These are phyloP conservation scores for Hirschioporus abietinus DNA, from an alignment of 768 basidiomycete genomes.

Conservation along the genomic window DNA sequence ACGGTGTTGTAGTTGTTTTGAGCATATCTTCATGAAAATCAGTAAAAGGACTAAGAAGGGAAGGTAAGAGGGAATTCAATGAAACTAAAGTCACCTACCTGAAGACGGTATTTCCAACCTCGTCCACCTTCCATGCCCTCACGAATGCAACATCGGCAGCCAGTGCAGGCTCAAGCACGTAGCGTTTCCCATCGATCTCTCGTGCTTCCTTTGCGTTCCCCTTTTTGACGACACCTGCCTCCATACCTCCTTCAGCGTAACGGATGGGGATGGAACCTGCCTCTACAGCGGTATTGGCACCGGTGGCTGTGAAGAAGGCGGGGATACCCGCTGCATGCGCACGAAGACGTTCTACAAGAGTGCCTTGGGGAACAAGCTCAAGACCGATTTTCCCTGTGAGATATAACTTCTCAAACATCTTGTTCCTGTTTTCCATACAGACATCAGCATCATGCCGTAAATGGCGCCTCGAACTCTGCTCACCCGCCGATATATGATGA, in stretches of 20 bases:
- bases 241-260: conserved; percentile 72
- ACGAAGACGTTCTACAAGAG: conserved; percentile 81
- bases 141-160: conserved; percentile 81
- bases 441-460: conserved; percentile 2
- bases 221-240: conserved; percentile 60
- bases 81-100: conserved; percentile 39
- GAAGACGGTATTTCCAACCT: conserved; percentile 87
- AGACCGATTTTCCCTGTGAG: conserved; percentile 76
- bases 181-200: conserved; percentile 74
- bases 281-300: conserved; percentile 80
- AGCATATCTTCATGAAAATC: conserved; percentile 50
- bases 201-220: conserved; percentile 75
- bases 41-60: conserved; percentile 5
- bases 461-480: conserved; percentile 15
- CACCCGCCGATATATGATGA: conserved; percentile 88
- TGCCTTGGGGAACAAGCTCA: conserved; percentile 90
- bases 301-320: conserved; percentile 91
- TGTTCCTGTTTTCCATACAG: conserved; percentile 51
- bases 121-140: conserved; percentile 89
- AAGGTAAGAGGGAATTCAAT: neutral
- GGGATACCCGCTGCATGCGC: conserved; percentile 90
- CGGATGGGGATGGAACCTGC: conserved; percentile 72
- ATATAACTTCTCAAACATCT: conserved; percentile 78
- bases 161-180: conserved; percentile 77
- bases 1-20: conserved; percentile 83